Evolutionary conservation across 73 alveolate genomes (phyloP).

Genomic region (Stentor coeruleus): DNA sequence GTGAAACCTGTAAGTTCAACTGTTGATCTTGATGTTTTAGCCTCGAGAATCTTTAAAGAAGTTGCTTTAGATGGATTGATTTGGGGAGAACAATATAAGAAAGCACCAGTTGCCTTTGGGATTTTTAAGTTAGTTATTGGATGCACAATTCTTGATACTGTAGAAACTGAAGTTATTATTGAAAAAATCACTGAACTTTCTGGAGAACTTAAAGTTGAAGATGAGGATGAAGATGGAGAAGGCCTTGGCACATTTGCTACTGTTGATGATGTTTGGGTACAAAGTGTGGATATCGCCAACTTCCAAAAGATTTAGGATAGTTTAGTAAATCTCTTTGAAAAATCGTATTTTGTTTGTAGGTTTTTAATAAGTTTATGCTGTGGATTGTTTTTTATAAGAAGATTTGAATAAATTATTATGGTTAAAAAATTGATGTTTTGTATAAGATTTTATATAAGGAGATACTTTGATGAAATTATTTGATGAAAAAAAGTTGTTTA

Average conservation of each 20-base stretch:
- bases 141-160: slow-evolving; percentile 66
- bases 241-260: slow-evolving; percentile 12
- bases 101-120: slow-evolving; percentile 83
- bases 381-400: too few relatives aligned
- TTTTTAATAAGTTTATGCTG: too few relatives aligned
- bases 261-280: slow-evolving; percentile 42
- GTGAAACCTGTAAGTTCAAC: slow-evolving; percentile 80
- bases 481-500: too few relatives aligned
- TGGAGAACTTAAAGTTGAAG: neutral
- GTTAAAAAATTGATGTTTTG: too few relatives aligned
- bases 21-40: slow-evolving; percentile 82
- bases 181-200: slow-evolving; percentile 16
- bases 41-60: slow-evolving; percentile 52
- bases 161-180: slow-evolving; percentile 22
- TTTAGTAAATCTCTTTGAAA: too few relatives aligned
- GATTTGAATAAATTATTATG: too few relatives aligned
- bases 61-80: slow-evolving; percentile 72
- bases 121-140: slow-evolving; percentile 72
- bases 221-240: slow-evolving; percentile 20
- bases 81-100: slow-evolving; percentile 81
- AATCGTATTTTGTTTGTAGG: too few relatives aligned
- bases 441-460: too few relatives aligned
- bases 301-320: slow-evolving; percentile 82
- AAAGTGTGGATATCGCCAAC: slow-evolving; percentile 73
- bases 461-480: too few relatives aligned